Base-by-base conservation (phyloP, 2,329 filamentous ascomycete species). In the Fonsecaea erecta region DNA sequence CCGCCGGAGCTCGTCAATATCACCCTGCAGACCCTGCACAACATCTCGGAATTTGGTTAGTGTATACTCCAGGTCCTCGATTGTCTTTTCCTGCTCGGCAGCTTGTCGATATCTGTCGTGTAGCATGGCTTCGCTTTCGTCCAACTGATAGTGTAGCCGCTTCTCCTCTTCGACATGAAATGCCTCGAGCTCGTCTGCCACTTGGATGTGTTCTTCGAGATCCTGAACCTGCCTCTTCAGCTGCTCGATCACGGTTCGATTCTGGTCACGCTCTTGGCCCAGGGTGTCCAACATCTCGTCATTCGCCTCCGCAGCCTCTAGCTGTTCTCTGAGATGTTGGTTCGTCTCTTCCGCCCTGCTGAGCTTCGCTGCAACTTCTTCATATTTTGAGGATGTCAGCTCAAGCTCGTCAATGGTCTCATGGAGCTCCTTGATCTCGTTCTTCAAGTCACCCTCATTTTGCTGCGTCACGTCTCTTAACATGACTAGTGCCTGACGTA, bases 241-340 rank as follows among this genome's bases (percentile, higher is more conserved):
- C 40, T 65, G 60, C 34, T 71, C 70, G 21, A 72, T 70, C 46
- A 65, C n/a, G 35, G 59, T 55, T 14, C 63, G 64, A 28, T 64
- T 58, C 43, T 85, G 85, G 81, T 95, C 89, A 74, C 96, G 97
- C 73, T 92, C 90, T 68, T 95, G 91, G 0, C 91, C 92, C 43
- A 99, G 84, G 68, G 96, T 90, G 76, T 97, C 93, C 66, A 98
- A 93, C 86, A 97, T 94, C 71, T 96, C 91, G 75, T 98, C 95
- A 12, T 92, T 91, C 4, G 91, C 91, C 9, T 95, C 84, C 6
- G 92, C 92, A 56, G 90, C 91, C 72, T 99, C 93, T 1, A 99
- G 85, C 77, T 97, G 95, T 75, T 96, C 90, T 57, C 91, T 89
- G 12, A 99, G 85, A 72, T 98, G 92, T 69, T 95, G 90, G 48